Evolutionary conservation across 179 eudicot species (phyloP).

Genomic region (Corrigiola litoralis): DNA sequence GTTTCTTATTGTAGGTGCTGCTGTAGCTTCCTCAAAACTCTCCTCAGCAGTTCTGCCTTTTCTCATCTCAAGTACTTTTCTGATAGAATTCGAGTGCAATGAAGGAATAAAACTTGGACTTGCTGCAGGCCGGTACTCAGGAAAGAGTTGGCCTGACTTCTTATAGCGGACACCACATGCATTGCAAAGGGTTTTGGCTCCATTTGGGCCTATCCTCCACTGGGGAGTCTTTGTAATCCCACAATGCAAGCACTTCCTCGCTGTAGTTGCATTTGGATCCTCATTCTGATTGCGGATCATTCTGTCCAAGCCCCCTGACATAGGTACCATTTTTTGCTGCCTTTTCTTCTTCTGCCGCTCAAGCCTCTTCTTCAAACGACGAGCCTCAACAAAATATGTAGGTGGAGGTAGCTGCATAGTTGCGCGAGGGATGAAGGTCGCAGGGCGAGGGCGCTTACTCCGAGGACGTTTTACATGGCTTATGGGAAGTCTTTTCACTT

Average conservation of each 20-base stretch:
- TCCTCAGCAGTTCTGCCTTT: no score
- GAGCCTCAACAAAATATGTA: no score
- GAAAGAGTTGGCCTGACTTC: constrained; percentile 77
- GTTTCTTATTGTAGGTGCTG: no score
- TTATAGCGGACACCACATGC: constrained; percentile 87
- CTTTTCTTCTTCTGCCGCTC: constrained; percentile 49
- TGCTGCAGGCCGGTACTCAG: constrained; percentile 81
- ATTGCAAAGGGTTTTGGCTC: constrained; percentile 78
- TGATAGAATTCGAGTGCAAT: constrained; percentile 83
- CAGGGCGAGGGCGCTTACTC: constrained; percentile 86
- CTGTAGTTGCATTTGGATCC: constrained; percentile 12
- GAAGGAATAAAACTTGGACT: constrained; percentile 68
- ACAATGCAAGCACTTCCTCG: constrained; percentile 75
- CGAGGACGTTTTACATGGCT: constrained; percentile 53
- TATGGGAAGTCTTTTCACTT: constrained; percentile 33
- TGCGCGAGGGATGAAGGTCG: constrained; percentile 49
- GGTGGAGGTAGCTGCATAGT: constrained; percentile 31
- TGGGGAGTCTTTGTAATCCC: constrained; percentile 86
- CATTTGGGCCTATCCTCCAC: constrained; percentile 84
- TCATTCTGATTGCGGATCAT: constrained; percentile 21
- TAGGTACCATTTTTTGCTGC: constrained; percentile 31
- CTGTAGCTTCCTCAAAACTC: no score
- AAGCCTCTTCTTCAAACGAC: constrained; percentile 22
- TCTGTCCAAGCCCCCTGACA: constrained; percentile 9
- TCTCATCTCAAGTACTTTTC: constrained; percentile 84